Base-by-base conservation (phyloP, 495 filamentous ascomycete species). In the Penicillium pulvis region DNA sequence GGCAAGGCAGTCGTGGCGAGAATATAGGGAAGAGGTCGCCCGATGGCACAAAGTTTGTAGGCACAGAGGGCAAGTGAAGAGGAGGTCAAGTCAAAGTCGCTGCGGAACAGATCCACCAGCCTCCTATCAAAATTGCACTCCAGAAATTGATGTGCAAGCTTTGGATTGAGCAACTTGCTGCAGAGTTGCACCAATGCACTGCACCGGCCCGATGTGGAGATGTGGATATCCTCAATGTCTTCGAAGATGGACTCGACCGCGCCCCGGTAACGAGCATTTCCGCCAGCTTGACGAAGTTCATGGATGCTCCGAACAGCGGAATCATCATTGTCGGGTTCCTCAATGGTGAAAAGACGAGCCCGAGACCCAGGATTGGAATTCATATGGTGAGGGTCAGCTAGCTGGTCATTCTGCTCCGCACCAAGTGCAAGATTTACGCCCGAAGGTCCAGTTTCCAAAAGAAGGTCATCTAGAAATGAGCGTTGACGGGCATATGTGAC, bases 201-300 rank as follows among this genome's bases (percentile, higher is more conserved):
- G 35, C 85, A 80, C 57, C 75, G 75, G 23, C 74, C 67, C 5
- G 82, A 80, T 10, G 61, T 62, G 36, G 83, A 81, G 23, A 71
- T 72, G n/a, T 71, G 55, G 6, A 81, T 74, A 41, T 81, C 77
- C 51, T 90, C 86, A 59, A 98, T 88, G 57, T 95, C 90, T 56
- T 95, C 91, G 57, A 96, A 80, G 10, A 96, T 78, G 50, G 90
- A 86, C 63, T 93, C 90, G 51, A 95, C 81, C 49, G 92, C 89
- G 61, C 91, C 85, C 7, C 87, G 74, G 56, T 95, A 92, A 19
- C 92, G 87, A 49, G 85, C 87, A 69, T 93, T 95, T 23, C 87
- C 86, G 8, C 94, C 94, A 41, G 91, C 87, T 61, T 91, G 89
- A 59, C 92, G 83, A 44, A 98, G 79, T 69, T 98, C 94, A 66